Evolutionary conservation across 108 stramenopile genomes (phyloP).

Genomic region (Parietichytrium sp.): DNA sequence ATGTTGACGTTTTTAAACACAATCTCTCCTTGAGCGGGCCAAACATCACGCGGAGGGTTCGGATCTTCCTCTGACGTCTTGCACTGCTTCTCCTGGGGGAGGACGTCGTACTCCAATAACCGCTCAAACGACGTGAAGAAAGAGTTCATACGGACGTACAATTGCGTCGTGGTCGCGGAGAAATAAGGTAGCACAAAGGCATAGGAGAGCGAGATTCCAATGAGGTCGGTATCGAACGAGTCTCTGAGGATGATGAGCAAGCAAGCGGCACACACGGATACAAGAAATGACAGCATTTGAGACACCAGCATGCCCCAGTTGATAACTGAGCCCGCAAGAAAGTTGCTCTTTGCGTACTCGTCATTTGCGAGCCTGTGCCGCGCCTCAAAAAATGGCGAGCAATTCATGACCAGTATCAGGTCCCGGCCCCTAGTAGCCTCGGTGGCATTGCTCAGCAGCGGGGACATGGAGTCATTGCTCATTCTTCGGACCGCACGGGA

Average conservation of each 20-base stretch:
- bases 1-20: constrained; percentile 67
- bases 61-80: not conserved
- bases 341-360: constrained; percentile 28
- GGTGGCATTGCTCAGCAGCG: not conserved
- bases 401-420: not conserved
- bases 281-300: not conserved
- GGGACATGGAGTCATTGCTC: constrained; percentile 11
- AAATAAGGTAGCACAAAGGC: not conserved
- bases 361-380: not conserved
- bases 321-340: not conserved
- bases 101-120: constrained; percentile 40
- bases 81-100: not conserved
- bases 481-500: constrained; percentile 12
- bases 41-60: constrained; percentile 10
- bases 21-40: constrained; percentile 76
- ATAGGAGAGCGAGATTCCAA: not conserved
- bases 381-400: not conserved
- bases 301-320: constrained; percentile 15
- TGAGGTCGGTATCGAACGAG: not conserved
- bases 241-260: not conserved
- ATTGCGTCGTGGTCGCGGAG: not conserved
- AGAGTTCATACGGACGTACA: not conserved
- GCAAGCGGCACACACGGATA: not conserved
- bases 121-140: constrained; percentile 50
- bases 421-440: not conserved